A percentile compares a stretch with the other conserved stretches of the same genome.
Conservation (phyloP, 1,139 yeast species). For the Scheffersomyces cryptocercus region DNA sequence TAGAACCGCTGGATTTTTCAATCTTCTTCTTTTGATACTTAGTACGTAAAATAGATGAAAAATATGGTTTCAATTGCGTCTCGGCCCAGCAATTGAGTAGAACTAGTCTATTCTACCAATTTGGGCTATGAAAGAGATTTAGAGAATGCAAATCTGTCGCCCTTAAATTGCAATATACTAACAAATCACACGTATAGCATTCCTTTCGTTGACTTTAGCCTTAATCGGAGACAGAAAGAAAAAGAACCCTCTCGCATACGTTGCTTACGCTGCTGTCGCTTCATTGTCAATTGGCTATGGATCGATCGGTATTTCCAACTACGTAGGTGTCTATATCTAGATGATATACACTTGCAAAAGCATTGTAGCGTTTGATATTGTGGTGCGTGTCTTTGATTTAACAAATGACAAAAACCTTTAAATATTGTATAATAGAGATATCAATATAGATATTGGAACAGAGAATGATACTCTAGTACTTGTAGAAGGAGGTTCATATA, state of each 20-base stretch:
- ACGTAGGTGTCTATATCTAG: conserved; percentile 46
- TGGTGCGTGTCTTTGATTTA: too few relatives aligned
- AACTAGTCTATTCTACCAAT: too few relatives aligned
- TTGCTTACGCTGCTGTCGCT: conserved; percentile 36
- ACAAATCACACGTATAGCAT: conserved; percentile 24
- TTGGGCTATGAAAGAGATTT: too few relatives aligned
- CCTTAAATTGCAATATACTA: conserved; percentile 11
- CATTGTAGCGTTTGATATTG: too few relatives aligned
- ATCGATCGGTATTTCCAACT: conserved; percentile 40
- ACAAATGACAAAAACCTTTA: too few relatives aligned
- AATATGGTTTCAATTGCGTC: too few relatives aligned
- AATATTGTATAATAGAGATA: too few relatives aligned
- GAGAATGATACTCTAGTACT: too few relatives aligned
- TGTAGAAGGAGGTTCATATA: too few relatives aligned
- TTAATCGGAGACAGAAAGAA: conserved; percentile 39
- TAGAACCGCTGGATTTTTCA: conserved; percentile 15
- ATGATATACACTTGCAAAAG: neutral
- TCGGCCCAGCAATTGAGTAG: too few relatives aligned
- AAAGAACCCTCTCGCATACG: conserved; percentile 26
- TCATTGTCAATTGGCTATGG: conserved; percentile 42
- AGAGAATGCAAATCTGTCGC: too few relatives aligned
- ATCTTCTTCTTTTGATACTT: conserved; percentile 18
- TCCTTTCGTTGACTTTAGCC: conserved; percentile 37
- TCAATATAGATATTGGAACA: too few relatives aligned
- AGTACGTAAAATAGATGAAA: conserved; percentile 16